Base-by-base conservation (phyloP, 768 basidiomycete genomes). In the Coprinellus micaceus region DNA sequence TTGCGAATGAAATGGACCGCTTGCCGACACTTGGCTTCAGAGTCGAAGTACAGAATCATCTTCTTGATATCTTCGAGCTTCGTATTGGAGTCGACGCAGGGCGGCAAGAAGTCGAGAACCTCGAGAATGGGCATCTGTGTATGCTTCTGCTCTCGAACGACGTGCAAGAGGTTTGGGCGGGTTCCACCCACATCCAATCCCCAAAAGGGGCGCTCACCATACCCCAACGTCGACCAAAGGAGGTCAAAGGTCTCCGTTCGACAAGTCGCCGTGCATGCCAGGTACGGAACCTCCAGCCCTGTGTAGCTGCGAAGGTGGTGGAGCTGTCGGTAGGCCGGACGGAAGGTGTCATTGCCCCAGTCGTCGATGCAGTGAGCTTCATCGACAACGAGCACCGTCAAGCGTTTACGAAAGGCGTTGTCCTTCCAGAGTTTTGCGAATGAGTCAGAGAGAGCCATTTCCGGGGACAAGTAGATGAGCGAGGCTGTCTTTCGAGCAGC, bases 281-380 rank as follows among this genome's bases (percentile, higher is more conserved):
- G 59, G 21, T 67, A 58, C 1, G 69, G 69, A 2, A 69, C 60
- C 19, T 68, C 69, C 5, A 60, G 59, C 0, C 70, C 69, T 3
- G 67, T 66, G 36, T 59, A 69, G 29, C 40, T 50, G 3, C 64
- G 62, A 0, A 69, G 58, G 2, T 41, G 53, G 19, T 62, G 39
- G 3, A 72, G 63, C 33, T 69, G 36, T 2, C 60, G 40, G 44
- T 70, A 69, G 26, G 54, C n/a, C 1, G 61, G 64, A 4, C 67
- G 60, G 44, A 71, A 70, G 17, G 67, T 60, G 7, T 66, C 61
- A 12, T 17, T 26, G 2, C 68, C 69, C 70, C 70, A 74, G 30
- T 70, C 68, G 22, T 67, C 62, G 45, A 70, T 64, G 43, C 70
- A 70, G 48, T 73, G 71, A 0, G 69, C 69, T 39, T 73, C 70